Conservation (phyloP, 2,329 filamentous ascomycete species). For the Penicillium janthinellum region DNA sequence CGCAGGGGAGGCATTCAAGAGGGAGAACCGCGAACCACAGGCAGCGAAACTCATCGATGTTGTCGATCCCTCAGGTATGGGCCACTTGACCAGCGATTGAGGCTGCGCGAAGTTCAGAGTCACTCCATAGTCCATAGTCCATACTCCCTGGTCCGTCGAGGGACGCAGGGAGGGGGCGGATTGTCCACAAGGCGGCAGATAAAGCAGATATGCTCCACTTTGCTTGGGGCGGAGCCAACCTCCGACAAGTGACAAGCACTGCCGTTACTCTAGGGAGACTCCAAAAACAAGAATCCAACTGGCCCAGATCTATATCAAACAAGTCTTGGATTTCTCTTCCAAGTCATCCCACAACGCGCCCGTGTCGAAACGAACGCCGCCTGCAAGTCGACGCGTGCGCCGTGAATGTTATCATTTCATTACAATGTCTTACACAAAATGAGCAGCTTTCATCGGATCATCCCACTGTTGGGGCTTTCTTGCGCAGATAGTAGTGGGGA, state of each 20-base stretch:
- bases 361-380: background rate
- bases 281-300: background rate
- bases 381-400: background rate
- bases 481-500: background rate
- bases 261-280: background rate
- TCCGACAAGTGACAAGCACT: background rate
- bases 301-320: background rate
- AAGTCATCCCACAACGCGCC: background rate
- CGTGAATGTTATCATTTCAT: background rate
- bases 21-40: conserved; percentile 1
- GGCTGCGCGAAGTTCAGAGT: background rate
- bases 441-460: background rate
- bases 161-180: background rate
- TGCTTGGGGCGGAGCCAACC: background rate
- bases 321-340: background rate
- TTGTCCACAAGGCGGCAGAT: background rate
- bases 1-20: conserved; percentile 7
- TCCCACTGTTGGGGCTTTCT: background rate
- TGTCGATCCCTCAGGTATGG: conserved; percentile 9
- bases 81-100: background rate
- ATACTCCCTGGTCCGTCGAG: background rate
- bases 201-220: background rate
- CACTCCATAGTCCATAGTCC: background rate
- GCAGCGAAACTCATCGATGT: background rate
- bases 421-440: background rate